Base-by-base conservation (phyloP, 2,329 filamentous ascomycete genomes). In the Elsinoe fawcettii region DNA sequence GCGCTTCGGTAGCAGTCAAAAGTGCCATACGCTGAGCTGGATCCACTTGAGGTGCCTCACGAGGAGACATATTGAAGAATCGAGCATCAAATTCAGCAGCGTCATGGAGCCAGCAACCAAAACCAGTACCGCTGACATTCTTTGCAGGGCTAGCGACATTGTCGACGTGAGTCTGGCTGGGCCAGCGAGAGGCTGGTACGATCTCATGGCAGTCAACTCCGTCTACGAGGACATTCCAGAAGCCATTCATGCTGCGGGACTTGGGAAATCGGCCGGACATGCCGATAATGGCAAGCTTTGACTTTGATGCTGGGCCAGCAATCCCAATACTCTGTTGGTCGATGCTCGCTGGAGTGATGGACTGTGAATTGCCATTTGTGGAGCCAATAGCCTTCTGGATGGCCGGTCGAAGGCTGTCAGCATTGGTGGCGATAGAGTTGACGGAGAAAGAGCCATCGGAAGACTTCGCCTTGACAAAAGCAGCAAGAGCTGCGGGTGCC, bases 201-300 rank as follows among this genome's bases (percentile, higher is more conserved):
- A 55, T 20, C 41, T 58, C 49, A 30, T 55, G 51, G 34, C 39
- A 47, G 30, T 58, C 57, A n/a, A 58, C 37, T 7, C 57, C 71
- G 2, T 64, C 16, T 9, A 66, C 56, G 2, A 74, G 56, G 2
- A 74, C 39, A 16, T 73, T 61, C 72, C 72, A 73, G 53, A 74
- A 69, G 18, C 62, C 60, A 18, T 72, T 65, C n/a, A 60, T 56
- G 47, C 63, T 59, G 16, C 61, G 53, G 3, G 63, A 60, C 36
- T 57, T 60, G 3, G 66, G 65, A 32, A 65, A 60, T 5, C 64
- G 58, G 55, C 66, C 62, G 11, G 61, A 62, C 61, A 66, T 63
- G 20, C 62, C 62, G 16, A 67, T 59, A 37, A 67, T 63, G n/a
- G 66, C 66, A 23, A 67, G 37, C 23, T 58, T 58, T 9, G 51